Conservation (phyloP, 2,329 filamentous ascomycete genomes). For the Xylariaceae sp. region DNA sequence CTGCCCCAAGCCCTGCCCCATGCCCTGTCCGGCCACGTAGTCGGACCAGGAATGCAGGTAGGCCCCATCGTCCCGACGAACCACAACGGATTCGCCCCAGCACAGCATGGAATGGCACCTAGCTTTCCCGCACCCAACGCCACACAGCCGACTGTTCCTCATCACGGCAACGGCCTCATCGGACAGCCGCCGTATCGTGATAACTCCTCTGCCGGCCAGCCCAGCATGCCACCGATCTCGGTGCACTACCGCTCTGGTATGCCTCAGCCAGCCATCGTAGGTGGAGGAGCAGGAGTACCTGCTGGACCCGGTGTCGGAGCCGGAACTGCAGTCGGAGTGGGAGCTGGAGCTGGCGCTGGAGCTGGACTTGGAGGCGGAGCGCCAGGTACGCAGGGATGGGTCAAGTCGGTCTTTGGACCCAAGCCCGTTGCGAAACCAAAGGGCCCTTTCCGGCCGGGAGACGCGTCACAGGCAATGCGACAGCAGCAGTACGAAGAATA, state of each 20-base stretch:
- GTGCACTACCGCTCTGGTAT: background rate
- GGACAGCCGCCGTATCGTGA: background rate
- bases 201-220: background rate
- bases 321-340: too few species aligned
- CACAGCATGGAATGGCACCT: background rate
- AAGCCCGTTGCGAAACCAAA: conserved; percentile 30
- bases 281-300: background rate
- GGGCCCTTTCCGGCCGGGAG: conserved; percentile 20
- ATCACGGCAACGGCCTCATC: background rate
- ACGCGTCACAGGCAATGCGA: conserved; percentile 16
- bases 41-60: background rate
- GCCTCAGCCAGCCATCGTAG: background rate
- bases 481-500: conserved; percentile 30
- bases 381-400: too few species aligned
- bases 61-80: background rate
- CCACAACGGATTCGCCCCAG: conserved; percentile 1
- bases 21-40: conserved; percentile 1
- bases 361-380: too few species aligned
- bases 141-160: background rate
- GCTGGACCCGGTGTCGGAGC: too few species aligned
- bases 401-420: conserved; percentile 25
- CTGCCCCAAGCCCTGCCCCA: background rate
- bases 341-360: too few species aligned
- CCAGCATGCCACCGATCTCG: background rate
- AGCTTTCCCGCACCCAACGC: background rate